A percentile compares a stretch with the other conserved stretches of the same genome.
Conservation (phyloP, 1,284 basidiomycete species). For the Cryptococcus maquisensis region DNA sequence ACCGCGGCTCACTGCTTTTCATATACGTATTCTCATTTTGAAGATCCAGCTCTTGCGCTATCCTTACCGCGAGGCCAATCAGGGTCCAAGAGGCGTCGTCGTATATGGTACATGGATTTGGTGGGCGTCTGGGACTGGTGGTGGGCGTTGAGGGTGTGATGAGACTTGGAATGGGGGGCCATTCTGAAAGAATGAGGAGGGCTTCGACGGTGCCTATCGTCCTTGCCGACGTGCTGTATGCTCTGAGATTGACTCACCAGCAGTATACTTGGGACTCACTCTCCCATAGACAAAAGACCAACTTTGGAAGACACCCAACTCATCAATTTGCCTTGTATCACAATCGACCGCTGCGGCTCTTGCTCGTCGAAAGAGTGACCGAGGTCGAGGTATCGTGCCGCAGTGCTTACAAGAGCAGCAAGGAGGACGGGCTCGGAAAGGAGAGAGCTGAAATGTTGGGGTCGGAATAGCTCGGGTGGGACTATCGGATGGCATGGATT, state of each 20-base stretch:
- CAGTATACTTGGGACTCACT: constrained; percentile 6
- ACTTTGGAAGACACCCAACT: constrained; percentile 18
- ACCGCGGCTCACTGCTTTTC: not conserved
- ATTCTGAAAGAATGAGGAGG: constrained; percentile 21
- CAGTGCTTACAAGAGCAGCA: constrained; percentile 13
- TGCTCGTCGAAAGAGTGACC: constrained; percentile 12
- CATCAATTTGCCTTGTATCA: constrained; percentile 12
- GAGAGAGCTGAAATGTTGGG: constrained; percentile 6
- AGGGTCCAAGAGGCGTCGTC: constrained; percentile 22
- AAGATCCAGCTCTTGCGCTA: constrained; percentile 18
- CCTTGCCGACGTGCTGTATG: constrained; percentile 8
- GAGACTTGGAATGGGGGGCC: constrained; percentile 15
- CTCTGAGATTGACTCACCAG: too few species aligned
- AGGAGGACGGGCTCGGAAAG: constrained; percentile 16
- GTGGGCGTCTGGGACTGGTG: not conserved
- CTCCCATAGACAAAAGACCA: constrained; percentile 16
- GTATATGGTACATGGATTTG: constrained; percentile 17
- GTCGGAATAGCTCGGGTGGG: constrained; percentile 13
- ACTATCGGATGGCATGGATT: constrained; percentile 18
- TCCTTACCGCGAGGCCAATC: constrained; percentile 17
- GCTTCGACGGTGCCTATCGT: constrained; percentile 26
- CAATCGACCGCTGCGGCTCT: constrained; percentile 10
- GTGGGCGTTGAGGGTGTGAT: not conserved
- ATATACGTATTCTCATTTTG: constrained; percentile 16
- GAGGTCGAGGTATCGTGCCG: constrained; percentile 14